Conservation (phyloP, 495 filamentous ascomycete species). For the Parachaetomium inaequale region DNA sequence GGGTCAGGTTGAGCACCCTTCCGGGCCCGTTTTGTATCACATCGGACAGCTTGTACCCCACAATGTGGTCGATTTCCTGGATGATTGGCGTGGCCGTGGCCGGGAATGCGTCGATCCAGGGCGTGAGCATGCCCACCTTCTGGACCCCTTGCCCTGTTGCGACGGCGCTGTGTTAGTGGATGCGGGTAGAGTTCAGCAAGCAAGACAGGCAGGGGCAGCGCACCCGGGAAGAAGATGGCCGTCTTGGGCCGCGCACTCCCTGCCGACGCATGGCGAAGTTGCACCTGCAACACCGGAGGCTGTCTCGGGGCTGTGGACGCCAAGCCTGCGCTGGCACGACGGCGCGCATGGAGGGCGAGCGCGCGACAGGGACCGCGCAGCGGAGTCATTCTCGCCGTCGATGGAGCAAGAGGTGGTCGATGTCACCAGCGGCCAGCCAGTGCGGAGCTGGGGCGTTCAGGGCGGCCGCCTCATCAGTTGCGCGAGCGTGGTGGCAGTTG, state of each 20-base stretch:
- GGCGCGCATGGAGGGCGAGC: slow-evolving; percentile 9
- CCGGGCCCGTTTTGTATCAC: slow-evolving; percentile 79
- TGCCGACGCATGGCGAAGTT: slow-evolving; percentile 24
- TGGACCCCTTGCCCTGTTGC: slow-evolving; percentile 86
- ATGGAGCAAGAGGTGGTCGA: neutral
- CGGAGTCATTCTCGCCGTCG: slow-evolving; percentile 21
- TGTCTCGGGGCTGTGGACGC: slow-evolving; percentile 6
- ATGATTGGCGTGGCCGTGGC: slow-evolving; percentile 64
- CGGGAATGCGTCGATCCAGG: slow-evolving; percentile 84
- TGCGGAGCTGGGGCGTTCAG: slow-evolving; percentile 28
- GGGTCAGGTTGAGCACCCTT: slow-evolving; percentile 69
- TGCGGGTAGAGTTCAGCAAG: neutral
- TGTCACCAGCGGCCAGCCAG: slow-evolving; percentile 27
- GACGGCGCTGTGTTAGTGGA: slow-evolving; percentile 4
- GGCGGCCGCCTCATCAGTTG: slow-evolving; percentile 28
- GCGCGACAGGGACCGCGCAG: slow-evolving; percentile 19
- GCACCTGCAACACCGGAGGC: slow-evolving; percentile 5
- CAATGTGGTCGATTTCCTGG: slow-evolving; percentile 75
- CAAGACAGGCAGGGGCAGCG: slow-evolving; percentile 18
- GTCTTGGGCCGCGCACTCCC: slow-evolving; percentile 53
- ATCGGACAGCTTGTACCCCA: slow-evolving; percentile 66
- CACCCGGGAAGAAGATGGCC: slow-evolving; percentile 83
- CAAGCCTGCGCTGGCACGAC: slow-evolving; percentile 14
- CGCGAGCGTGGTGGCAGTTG: slow-evolving; percentile 2
- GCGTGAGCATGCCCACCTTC: slow-evolving; percentile 81